Evolutionary conservation across 768 basidiomycete species (phyloP), one percentile per base, ranked within the genome.

Genomic region (Multifurca ochricompacta): DNA sequence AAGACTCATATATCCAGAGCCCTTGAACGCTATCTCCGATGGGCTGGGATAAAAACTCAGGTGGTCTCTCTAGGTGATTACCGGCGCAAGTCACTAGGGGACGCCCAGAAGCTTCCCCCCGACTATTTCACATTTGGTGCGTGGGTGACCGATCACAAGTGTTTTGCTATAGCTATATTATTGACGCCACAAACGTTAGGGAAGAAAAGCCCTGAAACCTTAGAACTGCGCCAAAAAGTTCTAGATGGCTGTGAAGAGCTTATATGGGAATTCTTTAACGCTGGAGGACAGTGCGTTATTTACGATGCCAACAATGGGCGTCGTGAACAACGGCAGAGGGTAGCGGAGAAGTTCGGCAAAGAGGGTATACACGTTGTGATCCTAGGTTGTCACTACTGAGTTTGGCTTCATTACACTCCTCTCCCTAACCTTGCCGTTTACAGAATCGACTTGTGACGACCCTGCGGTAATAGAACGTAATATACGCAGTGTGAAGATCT

Each of bases 221-320:
- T 88, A 51, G 79, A 76, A 32, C 72, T 98, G 39, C 74, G 96
- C 48, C 76, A 80, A 62, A 79, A 75, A 63, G 81, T 95, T 59
- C 80, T 84, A 39, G 75, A 77, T 0, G 90, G 86, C n/a, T 89
- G 96, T 59, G 93, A 97, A 70, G 77, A 87, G 67, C 73, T 85
- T 44, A 91, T 98, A 37, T 85, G 82, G 80, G 82, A 91, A 59
- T 96, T 87, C 70, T 98, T 95, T 69, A 76, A 78, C 54, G 71
- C 69, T 2, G 87, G 91, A 5, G 96, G 95, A 0, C 96, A 99
- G 68, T 94, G 98, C 23, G 91, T 95, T 34, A 94, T 99, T 59
- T 98, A 97, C 72, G 96, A 99, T 67, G 96, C 96, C 27, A 99
- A 99, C 66, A 97, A 97, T 62, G 92, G 92, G 1, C 82, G 81